A percentile compares a stretch with the other conserved stretches of the same genome.
Conservation (phyloP, 148 eudicot species). For the Nepenthes gracilis region DNA sequence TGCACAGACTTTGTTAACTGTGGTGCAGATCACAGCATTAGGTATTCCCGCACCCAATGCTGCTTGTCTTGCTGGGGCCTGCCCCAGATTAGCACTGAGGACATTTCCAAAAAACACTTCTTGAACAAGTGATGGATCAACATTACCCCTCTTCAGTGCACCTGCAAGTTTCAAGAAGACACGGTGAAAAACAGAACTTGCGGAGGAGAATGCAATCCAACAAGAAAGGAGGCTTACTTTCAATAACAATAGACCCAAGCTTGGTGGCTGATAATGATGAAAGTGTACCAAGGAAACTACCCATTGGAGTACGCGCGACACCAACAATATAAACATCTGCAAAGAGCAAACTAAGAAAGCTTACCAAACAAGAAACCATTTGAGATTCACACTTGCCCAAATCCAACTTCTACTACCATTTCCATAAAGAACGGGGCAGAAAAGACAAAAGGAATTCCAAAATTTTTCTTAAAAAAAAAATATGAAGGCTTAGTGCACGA, state of each 20-base stretch:
- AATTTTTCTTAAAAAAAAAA: too few species aligned
- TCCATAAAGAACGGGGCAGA: too few species aligned
- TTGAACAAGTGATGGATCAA: slow-evolving; percentile 91
- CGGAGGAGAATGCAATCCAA: background rate
- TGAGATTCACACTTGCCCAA: background rate
- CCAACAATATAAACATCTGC: slow-evolving; percentile 98
- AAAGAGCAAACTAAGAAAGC: slow-evolving; percentile 3
- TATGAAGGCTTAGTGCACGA: too few species aligned
- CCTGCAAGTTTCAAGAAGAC: slow-evolving; percentile 28
- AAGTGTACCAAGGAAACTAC: slow-evolving; percentile 87
- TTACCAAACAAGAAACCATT: background rate
- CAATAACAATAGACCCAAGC: slow-evolving; percentile 82
- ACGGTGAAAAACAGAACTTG: background rate
- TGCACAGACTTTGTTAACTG: slow-evolving; percentile 96
- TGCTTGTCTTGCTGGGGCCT: slow-evolving; percentile 98
- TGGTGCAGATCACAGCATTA: slow-evolving; percentile 72
- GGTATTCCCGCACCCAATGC: slow-evolving; percentile 95
- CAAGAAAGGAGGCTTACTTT: slow-evolving; percentile 33
- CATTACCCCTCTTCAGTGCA: slow-evolving; percentile 81
- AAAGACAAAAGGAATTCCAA: too few species aligned
- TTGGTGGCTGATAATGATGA: slow-evolving; percentile 83
- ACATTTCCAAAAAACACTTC: slow-evolving; percentile 95
- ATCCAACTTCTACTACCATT: background rate
- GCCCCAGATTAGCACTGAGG: slow-evolving; percentile 90
- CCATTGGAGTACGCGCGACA: slow-evolving; percentile 98